Evolutionary conservation across 1,139 yeast species (phyloP), one percentile per base, ranked within the genome.

Genomic region (Kurtzmaniella quercitrusa): DNA sequence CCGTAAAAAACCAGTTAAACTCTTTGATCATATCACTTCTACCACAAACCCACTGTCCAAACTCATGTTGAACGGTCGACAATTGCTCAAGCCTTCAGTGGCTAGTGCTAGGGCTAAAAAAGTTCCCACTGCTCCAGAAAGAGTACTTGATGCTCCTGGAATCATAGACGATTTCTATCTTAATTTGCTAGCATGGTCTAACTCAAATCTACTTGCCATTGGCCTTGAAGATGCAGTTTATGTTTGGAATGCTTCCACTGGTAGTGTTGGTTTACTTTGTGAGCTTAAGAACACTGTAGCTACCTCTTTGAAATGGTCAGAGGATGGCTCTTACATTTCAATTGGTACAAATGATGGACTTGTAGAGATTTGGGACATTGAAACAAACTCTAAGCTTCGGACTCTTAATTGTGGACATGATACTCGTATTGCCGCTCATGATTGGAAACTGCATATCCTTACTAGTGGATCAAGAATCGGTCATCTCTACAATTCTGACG

Each of bases 111-210:
- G 82, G 48, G 73, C 78, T 40, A 73, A 95, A 52, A 85, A 84
- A 54, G 78, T 93, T 38, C 90, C 95, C 12, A 81, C 89, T 0
- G 89, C 90, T 14, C 98, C 98, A 1, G 96, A 89, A 54, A 77
- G 96, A 52, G 96, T 93, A 1, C 73, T 93, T 40, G 99, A 93
- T 66, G 98, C 98, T 0, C 99, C 98, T 0, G 97, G 96, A 0
- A 75, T 91, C 46, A 78, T 85, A 33, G 97, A 93, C 62, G 98
- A 93, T 65, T 94, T 90, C 62, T 93, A 93, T 62, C 74, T 91
- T 45, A 91, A 90, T 60, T 69, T 93, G 43, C 66, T 93, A 46
- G 82, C 93, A 48, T 93, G 98, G 98, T 90, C 97, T 3, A 70
- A 72, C 56, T 81, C 82, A 31, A 90, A 93, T 62, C 72, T 85